Conservation (phyloP, 768 basidiomycete genomes). For the Trametes cubensis region DNA sequence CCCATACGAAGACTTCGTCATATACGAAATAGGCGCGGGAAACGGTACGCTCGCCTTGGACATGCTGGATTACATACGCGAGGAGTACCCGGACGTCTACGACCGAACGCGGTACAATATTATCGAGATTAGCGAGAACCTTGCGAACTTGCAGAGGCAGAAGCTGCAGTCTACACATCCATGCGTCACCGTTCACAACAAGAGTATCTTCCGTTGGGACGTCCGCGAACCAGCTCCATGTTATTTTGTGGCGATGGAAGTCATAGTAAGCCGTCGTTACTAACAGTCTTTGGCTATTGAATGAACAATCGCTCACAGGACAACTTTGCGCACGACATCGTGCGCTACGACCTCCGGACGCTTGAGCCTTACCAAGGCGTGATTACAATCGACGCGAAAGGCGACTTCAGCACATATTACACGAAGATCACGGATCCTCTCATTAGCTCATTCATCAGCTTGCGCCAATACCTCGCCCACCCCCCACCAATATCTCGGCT, state of each 20-base stretch:
- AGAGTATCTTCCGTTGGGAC: conserved; percentile 88
- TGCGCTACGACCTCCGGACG: conserved; percentile 84
- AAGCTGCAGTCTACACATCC: conserved; percentile 66
- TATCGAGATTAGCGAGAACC: conserved; percentile 87
- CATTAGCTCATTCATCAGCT: conserved; percentile 72
- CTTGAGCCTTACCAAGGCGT: conserved; percentile 83
- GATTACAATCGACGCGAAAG: conserved; percentile 74
- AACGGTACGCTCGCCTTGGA: conserved; percentile 94
- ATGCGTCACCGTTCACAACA: conserved; percentile 68
- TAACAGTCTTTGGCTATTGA: background rate
- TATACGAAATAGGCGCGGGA: conserved; percentile 98
- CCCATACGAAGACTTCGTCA: conserved; percentile 92
- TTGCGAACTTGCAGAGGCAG: conserved; percentile 71
- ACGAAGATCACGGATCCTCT: conserved; percentile 84
- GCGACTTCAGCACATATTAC: conserved; percentile 86
- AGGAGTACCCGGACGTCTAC: conserved; percentile 87
- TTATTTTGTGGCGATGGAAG: conserved; percentile 94
- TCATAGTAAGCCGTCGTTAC: conserved; percentile 64
- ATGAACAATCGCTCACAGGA: conserved; percentile 52
- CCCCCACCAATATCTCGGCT: conserved; percentile 58
- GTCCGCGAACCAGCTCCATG: conserved; percentile 78
- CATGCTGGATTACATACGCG: conserved; percentile 78
- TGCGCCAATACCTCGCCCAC: conserved; percentile 62
- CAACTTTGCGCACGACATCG: conserved; percentile 94
- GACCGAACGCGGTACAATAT: conserved; percentile 91